A percentile compares a stretch with the other conserved stretches of the same genome.
Conservation (phyloP, 2,329 filamentous ascomycete species). For the Chrysosporium keratinophilum region DNA sequence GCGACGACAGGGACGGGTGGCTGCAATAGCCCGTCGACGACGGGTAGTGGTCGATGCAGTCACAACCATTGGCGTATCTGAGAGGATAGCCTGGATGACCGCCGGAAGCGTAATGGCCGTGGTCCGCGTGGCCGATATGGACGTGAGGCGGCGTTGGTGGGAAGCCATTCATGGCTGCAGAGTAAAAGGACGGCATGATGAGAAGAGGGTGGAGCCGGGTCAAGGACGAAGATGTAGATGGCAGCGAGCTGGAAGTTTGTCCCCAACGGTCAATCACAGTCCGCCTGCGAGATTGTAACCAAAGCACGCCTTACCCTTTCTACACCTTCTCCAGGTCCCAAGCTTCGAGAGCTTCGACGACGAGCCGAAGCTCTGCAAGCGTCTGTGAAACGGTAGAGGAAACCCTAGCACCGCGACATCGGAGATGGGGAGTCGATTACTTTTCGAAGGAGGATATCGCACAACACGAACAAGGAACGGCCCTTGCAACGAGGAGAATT, state of each 20-base stretch:
- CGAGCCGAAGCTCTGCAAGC: slow-evolving; percentile 32
- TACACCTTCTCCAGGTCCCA: slow-evolving; percentile 33
- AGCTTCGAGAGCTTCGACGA: slow-evolving; percentile 30
- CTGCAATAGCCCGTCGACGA: slow-evolving; percentile 28
- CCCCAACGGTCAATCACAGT: slow-evolving; percentile 19
- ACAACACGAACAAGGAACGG: background rate
- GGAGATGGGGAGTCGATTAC: slow-evolving; percentile 14
- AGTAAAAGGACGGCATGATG: slow-evolving; percentile 37
- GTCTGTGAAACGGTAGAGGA: slow-evolving; percentile 17
- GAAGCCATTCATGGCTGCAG: slow-evolving; percentile 32
- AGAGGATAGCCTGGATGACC: slow-evolving; percentile 31
- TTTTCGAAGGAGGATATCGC: background rate
- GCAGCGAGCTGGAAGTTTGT: slow-evolving; percentile 4
- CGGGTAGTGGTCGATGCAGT: slow-evolving; percentile 39
- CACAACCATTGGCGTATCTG: slow-evolving; percentile 36
- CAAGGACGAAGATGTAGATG: slow-evolving; percentile 33
- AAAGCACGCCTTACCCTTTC: slow-evolving; percentile 23
- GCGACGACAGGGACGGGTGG: slow-evolving; percentile 27
- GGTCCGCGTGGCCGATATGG: slow-evolving; percentile 29
- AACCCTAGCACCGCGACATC: slow-evolving; percentile 35
- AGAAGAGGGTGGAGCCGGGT: slow-evolving; percentile 19
- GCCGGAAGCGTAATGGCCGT: slow-evolving; percentile 31
- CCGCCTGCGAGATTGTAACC: background rate
- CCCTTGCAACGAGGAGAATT: background rate
- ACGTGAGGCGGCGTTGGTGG: slow-evolving; percentile 36